Evolutionary conservation across 2,329 filamentous ascomycete genomes (phyloP).

Genomic region (Graphiopsis chlorocephala): DNA sequence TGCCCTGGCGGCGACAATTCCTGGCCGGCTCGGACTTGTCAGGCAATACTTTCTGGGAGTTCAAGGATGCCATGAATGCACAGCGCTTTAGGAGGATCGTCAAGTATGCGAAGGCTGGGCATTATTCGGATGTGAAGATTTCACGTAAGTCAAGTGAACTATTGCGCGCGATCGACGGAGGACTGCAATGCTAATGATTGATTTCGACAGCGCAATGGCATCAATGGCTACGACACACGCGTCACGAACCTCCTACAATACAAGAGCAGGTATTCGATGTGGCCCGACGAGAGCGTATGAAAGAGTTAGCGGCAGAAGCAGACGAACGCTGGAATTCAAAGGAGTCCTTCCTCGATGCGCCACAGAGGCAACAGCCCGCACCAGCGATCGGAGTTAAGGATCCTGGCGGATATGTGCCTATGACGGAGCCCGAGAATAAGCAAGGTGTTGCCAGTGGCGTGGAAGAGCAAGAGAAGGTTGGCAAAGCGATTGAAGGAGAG

Average conservation of each 20-base stretch:
- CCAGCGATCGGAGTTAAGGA: conserved; percentile 46
- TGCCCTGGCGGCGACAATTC: conserved; percentile 62
- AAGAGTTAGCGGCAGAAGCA: conserved; percentile 57
- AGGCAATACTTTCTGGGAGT: conserved; percentile 67
- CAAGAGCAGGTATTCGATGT: conserved; percentile 59
- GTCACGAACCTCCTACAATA: conserved; percentile 54
- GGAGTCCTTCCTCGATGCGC: conserved; percentile 57
- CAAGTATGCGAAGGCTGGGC: conserved; percentile 49
- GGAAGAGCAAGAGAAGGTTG: conserved; percentile 33
- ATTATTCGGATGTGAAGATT: conserved; percentile 60
- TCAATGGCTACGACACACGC: conserved; percentile 65
- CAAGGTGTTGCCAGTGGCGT: conserved; percentile 34
- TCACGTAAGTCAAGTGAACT: conserved; percentile 44
- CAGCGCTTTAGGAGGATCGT: conserved; percentile 58
- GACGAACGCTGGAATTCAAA: conserved; percentile 62
- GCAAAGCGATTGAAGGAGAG: conserved; percentile 28
- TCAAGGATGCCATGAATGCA: conserved; percentile 56
- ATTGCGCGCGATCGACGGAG: background rate
- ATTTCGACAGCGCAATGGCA: conserved; percentile 59
- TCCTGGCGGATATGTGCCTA: conserved; percentile 37
- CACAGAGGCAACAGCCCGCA: conserved; percentile 48
- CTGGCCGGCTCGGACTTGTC: conserved; percentile 59
- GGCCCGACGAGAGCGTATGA: conserved; percentile 56
- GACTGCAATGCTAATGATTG: background rate
- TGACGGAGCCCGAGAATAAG: conserved; percentile 31